Evolutionary conservation across 805 yeast genomes (phyloP).

Genomic region (Barnettozyma californica): DNA sequence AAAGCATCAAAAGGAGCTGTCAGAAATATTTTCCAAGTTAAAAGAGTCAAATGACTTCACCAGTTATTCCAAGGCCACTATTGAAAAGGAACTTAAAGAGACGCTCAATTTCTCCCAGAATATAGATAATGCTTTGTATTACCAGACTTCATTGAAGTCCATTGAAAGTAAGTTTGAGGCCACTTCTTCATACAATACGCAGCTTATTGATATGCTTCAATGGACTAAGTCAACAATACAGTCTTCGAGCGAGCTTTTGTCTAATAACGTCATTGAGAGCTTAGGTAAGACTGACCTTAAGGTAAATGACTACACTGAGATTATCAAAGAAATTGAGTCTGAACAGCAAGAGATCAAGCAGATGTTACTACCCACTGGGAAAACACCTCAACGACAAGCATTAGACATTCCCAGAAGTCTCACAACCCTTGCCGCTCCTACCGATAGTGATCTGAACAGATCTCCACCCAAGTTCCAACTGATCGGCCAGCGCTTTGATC

Average conservation of each 20-base stretch:
- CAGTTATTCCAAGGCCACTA: slow-evolving; percentile 8
- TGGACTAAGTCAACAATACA: slow-evolving; percentile 1
- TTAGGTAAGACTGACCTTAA: slow-evolving; percentile 14
- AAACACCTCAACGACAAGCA: slow-evolving; percentile 24
- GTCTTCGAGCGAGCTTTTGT: slow-evolving; percentile 4
- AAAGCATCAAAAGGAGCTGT: slow-evolving; percentile 10
- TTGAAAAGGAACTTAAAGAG: slow-evolving; percentile 18
- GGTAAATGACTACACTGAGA: slow-evolving; percentile 16
- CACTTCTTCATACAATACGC: neutral
- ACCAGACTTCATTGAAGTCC: slow-evolving; percentile 2
- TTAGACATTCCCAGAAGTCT: slow-evolving; percentile 15
- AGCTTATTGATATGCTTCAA: neutral
- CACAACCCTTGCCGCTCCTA: neutral
- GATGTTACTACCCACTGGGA: slow-evolving; percentile 26
- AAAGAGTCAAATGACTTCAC: slow-evolving; percentile 16
- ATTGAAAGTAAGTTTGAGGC: slow-evolving; percentile 6
- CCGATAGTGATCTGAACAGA: slow-evolving; percentile 1
- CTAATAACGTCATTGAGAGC: slow-evolving; percentile 10
- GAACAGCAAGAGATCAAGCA: slow-evolving; percentile 23
- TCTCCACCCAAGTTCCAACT: slow-evolving; percentile 26
- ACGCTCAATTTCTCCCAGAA: slow-evolving; percentile 8
- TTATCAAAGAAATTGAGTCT: slow-evolving; percentile 21
- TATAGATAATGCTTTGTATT: slow-evolving; percentile 2
- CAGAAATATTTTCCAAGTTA: slow-evolving; percentile 7
- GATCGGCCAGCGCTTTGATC: slow-evolving; percentile 22